phyloP scores from a whole-genome alignment of 768 basidiomycete species.

The Tricholomella constricta region DNA sequence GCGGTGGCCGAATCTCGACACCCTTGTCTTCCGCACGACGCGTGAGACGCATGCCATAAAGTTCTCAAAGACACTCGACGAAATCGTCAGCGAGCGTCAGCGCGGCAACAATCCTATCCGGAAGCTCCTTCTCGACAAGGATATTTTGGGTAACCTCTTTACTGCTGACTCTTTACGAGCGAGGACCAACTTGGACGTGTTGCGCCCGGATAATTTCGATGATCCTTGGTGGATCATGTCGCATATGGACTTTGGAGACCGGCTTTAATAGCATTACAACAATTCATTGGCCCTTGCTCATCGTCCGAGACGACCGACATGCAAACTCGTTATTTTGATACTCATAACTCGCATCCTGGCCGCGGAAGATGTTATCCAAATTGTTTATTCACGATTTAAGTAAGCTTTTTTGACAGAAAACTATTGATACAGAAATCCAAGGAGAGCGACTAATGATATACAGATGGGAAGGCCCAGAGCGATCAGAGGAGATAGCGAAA shows the following conservation, averaged over 20 bases:
- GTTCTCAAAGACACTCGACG: constrained; percentile 18
- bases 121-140: constrained; percentile 30
- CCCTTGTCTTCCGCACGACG: constrained; percentile 30
- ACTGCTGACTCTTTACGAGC: constrained; percentile 5
- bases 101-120: constrained; percentile 19
- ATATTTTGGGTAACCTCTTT: constrained; percentile 19
- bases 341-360: too few relatives aligned
- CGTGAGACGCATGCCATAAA: constrained; percentile 23
- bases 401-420: background rate
- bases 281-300: background rate
- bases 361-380: too few relatives aligned
- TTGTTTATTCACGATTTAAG: too few relatives aligned
- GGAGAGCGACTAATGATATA: background rate
- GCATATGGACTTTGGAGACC: constrained; percentile 10
- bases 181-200: constrained; percentile 15
- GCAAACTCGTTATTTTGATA: too few relatives aligned
- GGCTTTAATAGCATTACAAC: background rate
- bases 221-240: constrained; percentile 35
- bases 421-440: constrained; percentile 2
- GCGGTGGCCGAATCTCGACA: constrained; percentile 24
- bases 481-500: background rate
- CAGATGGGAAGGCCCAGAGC: background rate
- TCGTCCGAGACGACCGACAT: too few relatives aligned
- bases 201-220: constrained; percentile 24
- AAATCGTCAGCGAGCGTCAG: constrained; percentile 20